Evolutionary conservation across 768 basidiomycete genomes (phyloP).

Genomic region (Rhodosporidiobolus sp.): DNA sequence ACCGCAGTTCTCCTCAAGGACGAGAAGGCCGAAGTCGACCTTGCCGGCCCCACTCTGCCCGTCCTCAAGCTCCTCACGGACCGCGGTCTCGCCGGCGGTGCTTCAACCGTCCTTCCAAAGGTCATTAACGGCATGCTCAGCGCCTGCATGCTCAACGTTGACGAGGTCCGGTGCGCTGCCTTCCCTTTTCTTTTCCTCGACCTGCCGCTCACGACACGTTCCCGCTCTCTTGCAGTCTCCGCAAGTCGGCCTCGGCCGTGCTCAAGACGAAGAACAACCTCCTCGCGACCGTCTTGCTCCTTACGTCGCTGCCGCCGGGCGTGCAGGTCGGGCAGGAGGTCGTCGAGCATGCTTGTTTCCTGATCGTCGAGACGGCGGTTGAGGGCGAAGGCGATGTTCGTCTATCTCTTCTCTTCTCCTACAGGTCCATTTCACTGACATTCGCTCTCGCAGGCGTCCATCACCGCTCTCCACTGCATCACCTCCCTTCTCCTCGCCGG

Average conservation of each 20-base stretch:
- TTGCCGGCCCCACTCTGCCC: slow-evolving; percentile 75
- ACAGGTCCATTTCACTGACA: background rate
- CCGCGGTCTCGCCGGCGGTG: slow-evolving; percentile 48
- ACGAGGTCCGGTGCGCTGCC: slow-evolving; percentile 78
- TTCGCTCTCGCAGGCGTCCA: slow-evolving; percentile 59
- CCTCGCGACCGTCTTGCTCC: slow-evolving; percentile 74
- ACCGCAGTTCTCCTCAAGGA: slow-evolving; percentile 73
- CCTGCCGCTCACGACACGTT: too few relatives aligned
- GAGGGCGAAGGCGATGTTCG: slow-evolving; percentile 64
- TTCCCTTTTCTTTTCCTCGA: background rate
- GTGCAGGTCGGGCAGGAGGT: slow-evolving; percentile 68
- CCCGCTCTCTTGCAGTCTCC: slow-evolving; percentile 60
- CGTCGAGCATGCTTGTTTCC: slow-evolving; percentile 78
- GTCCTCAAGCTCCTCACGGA: slow-evolving; percentile 72
- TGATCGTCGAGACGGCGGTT: slow-evolving; percentile 74
- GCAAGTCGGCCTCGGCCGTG: slow-evolving; percentile 68
- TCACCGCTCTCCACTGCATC: slow-evolving; percentile 86
- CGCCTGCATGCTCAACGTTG: slow-evolving; percentile 76
- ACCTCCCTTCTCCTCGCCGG: slow-evolving; percentile 77
- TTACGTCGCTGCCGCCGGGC: slow-evolving; percentile 70
- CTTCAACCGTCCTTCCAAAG: slow-evolving; percentile 60
- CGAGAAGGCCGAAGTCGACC: slow-evolving; percentile 72
- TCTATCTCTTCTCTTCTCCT: background rate
- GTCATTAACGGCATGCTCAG: slow-evolving; percentile 62
- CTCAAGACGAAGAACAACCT: slow-evolving; percentile 89